Percentiles rank a stretch among this genome's conserved stretches.
Evolutionary conservation across 2,329 filamentous ascomycete genomes (phyloP).

Genomic region (Laburnicola sp.): DNA sequence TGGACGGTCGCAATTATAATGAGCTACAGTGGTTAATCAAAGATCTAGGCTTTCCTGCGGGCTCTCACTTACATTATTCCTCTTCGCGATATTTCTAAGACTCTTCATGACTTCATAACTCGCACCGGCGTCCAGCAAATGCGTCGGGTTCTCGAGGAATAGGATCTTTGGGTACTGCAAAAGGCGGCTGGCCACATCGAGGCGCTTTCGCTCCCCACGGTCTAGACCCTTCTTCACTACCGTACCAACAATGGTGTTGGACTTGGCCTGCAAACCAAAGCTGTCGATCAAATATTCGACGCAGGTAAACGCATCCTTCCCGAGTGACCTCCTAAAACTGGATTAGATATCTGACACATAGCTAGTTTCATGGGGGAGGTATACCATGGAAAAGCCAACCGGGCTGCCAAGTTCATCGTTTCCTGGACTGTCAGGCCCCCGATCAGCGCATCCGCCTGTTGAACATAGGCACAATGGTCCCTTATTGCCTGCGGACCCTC

Average conservation of each 20-base stretch:
- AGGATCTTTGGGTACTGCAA: slow-evolving; percentile 77
- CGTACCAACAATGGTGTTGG: slow-evolving; percentile 73
- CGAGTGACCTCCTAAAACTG: no score
- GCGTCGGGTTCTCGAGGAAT: slow-evolving; percentile 80
- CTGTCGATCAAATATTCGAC: slow-evolving; percentile 67
- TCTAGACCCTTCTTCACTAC: slow-evolving; percentile 80
- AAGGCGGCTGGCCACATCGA: slow-evolving; percentile 75
- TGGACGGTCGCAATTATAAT: slow-evolving; percentile 81
- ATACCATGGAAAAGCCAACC: no score
- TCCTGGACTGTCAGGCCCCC: no score
- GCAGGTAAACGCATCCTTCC: slow-evolving; percentile 28
- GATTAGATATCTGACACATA: no score
- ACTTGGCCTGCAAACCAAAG: slow-evolving; percentile 72
- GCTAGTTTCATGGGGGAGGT: no score
- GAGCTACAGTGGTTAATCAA: slow-evolving; percentile 50
- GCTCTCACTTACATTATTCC: slow-evolving; percentile 59
- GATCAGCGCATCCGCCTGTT: no score
- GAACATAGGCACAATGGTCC: no score
- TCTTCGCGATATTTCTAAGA: slow-evolving; percentile 64
- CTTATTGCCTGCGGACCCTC: slow-evolving; percentile 40
- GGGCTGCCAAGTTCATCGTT: no score
- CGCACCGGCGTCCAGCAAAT: slow-evolving; percentile 74
- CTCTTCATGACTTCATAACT: slow-evolving; percentile 74
- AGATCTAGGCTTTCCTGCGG: no score
- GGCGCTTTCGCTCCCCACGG: slow-evolving; percentile 77